Percentiles rank a stretch among this genome's conserved stretches.
phyloP scores from a whole-genome alignment of 2,329 filamentous ascomycete genomes.

The Colletotrichum sp. region DNA sequence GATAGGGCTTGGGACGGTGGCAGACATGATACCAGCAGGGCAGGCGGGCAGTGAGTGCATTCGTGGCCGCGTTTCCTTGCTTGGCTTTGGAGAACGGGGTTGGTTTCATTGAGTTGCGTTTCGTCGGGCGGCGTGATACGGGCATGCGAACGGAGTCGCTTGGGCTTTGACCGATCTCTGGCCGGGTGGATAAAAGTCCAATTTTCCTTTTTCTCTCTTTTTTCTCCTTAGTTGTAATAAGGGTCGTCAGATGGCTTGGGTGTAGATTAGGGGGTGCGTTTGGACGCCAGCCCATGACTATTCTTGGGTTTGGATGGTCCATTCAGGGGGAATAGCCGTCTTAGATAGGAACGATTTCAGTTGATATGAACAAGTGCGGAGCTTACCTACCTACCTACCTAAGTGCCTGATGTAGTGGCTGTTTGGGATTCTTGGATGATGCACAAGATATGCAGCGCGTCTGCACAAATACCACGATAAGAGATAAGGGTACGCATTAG shows the following conservation, averaged over 20 bases:
- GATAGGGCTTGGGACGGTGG: neutral
- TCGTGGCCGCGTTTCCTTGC: slow-evolving; percentile 12
- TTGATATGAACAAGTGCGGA: neutral
- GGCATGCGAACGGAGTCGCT: slow-evolving; percentile 14
- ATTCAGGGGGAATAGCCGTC: neutral
- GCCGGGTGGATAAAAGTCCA: slow-evolving; percentile 3
- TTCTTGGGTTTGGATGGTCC: slow-evolving; percentile 6
- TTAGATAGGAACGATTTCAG: neutral
- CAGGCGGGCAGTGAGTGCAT: slow-evolving; percentile 8
- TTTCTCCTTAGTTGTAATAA: neutral
- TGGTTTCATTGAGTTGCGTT: slow-evolving; percentile 2
- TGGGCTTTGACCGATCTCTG: slow-evolving; percentile 2
- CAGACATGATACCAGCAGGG: neutral
- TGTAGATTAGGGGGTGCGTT: slow-evolving; percentile 1
- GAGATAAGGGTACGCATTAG: neutral
- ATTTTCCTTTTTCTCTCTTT: neutral
- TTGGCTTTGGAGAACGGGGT: slow-evolving; percentile 15
- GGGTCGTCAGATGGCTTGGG: neutral
- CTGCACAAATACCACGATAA: neutral
- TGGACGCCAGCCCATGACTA: slow-evolving; percentile 1
- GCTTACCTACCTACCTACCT: neutral
- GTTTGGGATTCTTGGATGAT: neutral
- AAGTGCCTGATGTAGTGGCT: neutral
- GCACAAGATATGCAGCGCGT: neutral
- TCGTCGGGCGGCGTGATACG: slow-evolving; percentile 6